Evolutionary conservation across 371 early-diverging fungal genomes (phyloP).

Genomic region (Choanephora cucurbitarum): DNA sequence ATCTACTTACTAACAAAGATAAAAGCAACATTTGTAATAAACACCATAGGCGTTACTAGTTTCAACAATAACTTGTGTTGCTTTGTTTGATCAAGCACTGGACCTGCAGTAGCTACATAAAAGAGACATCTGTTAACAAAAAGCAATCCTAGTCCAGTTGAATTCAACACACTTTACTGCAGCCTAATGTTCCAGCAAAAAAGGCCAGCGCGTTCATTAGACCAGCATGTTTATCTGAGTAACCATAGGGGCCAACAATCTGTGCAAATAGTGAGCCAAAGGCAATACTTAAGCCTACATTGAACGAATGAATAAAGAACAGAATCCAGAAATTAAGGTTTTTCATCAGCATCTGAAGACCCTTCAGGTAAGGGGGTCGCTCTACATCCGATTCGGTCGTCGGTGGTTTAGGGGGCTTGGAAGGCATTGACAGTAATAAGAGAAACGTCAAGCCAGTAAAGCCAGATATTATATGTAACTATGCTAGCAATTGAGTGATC

Average conservation of each 20-base stretch:
- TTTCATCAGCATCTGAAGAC: constrained; percentile 30
- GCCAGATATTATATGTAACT: constrained; percentile 42
- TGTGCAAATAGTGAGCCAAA: constrained; percentile 52
- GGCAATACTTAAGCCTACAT: constrained; percentile 54
- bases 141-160: too few relatives aligned
- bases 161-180: constrained; percentile 43
- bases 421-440: constrained; percentile 40
- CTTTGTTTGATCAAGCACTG: constrained; percentile 53
- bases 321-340: constrained; percentile 49
- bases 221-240: constrained; percentile 53
- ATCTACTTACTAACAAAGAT: constrained; percentile 41
- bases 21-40: constrained; percentile 47
- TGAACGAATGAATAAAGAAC: constrained; percentile 43
- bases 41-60: constrained; percentile 52
- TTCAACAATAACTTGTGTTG: constrained; percentile 49
- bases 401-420: constrained; percentile 52
- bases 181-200: constrained; percentile 43
- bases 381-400: constrained; percentile 19
- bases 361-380: constrained; percentile 39
- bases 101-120: constrained; percentile 43
- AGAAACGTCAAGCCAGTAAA: constrained; percentile 33
- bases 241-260: constrained; percentile 56
- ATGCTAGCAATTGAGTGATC: neutral
- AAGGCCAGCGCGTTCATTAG: constrained; percentile 38
- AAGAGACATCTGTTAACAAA: neutral